Evolutionary conservation across 2,329 filamentous ascomycete genomes (phyloP).

Genomic region (Colletotrichum lentis): DNA sequence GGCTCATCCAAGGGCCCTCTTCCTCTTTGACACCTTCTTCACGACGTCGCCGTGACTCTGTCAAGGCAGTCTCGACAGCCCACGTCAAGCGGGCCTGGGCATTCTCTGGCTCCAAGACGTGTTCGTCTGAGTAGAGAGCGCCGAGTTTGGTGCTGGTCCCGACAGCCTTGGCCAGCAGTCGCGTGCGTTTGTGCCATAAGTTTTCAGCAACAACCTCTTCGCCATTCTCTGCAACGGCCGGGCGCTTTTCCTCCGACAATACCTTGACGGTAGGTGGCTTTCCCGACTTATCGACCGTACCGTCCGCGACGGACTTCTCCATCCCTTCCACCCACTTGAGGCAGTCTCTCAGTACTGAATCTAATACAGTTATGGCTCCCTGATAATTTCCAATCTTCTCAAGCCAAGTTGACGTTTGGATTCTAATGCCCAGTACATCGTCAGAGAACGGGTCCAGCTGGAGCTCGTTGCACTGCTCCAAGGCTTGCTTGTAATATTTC

Average conservation of each 20-base stretch:
- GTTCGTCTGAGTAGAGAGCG: conserved; percentile 79
- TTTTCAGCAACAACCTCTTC: conserved; percentile 54
- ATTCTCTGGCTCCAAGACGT: conserved; percentile 75
- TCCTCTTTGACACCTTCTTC: conserved; percentile 73
- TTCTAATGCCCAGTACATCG: conserved; percentile 87
- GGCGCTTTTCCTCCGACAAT: conserved; percentile 22
- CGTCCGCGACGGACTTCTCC: conserved; percentile 59
- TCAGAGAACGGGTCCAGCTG: conserved; percentile 89
- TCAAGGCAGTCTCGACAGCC: conserved; percentile 81
- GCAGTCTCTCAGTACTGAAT: conserved; percentile 77
- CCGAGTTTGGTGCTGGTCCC: conserved; percentile 84
- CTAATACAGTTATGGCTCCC: conserved; percentile 78
- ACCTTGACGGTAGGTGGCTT: conserved; percentile 41
- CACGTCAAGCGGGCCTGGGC: conserved; percentile 80
- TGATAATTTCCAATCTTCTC: conserved; percentile 77
- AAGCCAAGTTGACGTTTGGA: conserved; percentile 81
- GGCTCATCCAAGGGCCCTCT: conserved; percentile 75
- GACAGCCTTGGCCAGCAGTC: conserved; percentile 76
- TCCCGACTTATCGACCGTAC: conserved; percentile 54
- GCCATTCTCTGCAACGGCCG: conserved; percentile 38
- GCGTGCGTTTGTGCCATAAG: conserved; percentile 66
- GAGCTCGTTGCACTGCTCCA: conserved; percentile 75
- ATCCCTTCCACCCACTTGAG: conserved; percentile 65
- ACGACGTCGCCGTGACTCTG: conserved; percentile 75
- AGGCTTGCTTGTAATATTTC: conserved; percentile 82